Evolutionary conservation across 2,329 filamentous ascomycete species (phyloP).

Genomic region (Rhynchosporium agropyri): DNA sequence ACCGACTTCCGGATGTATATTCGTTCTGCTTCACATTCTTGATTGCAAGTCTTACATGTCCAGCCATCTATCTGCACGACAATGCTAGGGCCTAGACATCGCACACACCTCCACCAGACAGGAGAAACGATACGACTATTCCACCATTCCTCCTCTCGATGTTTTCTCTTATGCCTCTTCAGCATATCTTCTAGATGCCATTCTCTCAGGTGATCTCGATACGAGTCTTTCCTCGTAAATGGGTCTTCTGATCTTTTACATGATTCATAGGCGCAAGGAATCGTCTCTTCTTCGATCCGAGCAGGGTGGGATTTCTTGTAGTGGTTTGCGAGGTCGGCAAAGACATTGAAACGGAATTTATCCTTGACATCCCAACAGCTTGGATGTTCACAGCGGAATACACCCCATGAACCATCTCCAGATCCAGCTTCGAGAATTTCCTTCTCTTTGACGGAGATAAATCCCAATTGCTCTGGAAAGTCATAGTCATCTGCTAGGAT

Average conservation of each 20-base stretch:
- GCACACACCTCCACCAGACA: constrained; percentile 30
- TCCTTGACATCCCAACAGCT: constrained; percentile 23
- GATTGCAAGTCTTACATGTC: constrained; percentile 17
- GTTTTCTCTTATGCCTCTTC: constrained; percentile 20
- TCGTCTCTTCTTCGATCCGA: constrained; percentile 19
- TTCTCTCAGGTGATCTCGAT: constrained; percentile 50
- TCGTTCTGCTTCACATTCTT: constrained; percentile 16
- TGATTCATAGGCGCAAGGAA: constrained; percentile 37
- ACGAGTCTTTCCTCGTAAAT: constrained; percentile 50
- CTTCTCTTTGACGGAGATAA: constrained; percentile 8
- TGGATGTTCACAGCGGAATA: constrained; percentile 22
- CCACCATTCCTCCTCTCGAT: constrained; percentile 23
- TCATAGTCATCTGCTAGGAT: constrained; percentile 9
- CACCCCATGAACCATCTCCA: constrained; percentile 6
- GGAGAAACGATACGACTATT: constrained; percentile 17
- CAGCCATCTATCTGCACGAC: constrained; percentile 16
- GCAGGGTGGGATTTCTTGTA: constrained; percentile 35
- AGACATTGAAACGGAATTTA: constrained; percentile 22
- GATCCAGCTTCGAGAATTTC: constrained; percentile 6
- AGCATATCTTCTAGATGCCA: constrained; percentile 46
- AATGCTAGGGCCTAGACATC: constrained; percentile 22
- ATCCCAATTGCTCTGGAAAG: constrained; percentile 6
- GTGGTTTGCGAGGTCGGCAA: constrained; percentile 42
- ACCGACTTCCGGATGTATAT: constrained; percentile 1
- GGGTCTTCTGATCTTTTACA: constrained; percentile 41